Evolutionary conservation across 2,329 filamentous ascomycete species (phyloP).

Genomic region (Fusarium mexicanum): DNA sequence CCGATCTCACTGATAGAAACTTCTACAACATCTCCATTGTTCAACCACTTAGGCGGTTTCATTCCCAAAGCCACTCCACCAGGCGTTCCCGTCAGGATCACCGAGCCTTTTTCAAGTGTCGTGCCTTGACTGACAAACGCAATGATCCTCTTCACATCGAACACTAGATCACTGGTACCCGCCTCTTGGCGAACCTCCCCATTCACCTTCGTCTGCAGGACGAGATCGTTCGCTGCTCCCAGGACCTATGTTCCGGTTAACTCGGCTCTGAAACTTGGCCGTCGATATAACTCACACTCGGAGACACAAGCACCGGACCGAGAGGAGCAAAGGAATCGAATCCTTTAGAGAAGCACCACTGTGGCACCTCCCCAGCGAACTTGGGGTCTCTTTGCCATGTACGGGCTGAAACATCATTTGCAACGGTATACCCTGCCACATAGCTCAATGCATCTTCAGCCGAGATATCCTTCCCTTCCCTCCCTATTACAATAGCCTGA

Average conservation of each 20-base stretch:
- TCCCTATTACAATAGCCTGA: slow-evolving; percentile 13
- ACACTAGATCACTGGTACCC: slow-evolving; percentile 7
- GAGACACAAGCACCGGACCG: slow-evolving; percentile 5
- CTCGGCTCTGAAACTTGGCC: background rate
- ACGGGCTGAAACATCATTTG: slow-evolving; percentile 15
- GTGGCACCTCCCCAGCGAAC: slow-evolving; percentile 4
- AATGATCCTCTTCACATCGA: slow-evolving; percentile 1
- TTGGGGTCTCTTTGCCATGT: slow-evolving; percentile 8
- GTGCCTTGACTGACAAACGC: slow-evolving; percentile 12
- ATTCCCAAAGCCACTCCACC: slow-evolving; percentile 15
- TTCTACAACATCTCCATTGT: slow-evolving; percentile 15
- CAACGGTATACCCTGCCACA: slow-evolving; percentile 13
- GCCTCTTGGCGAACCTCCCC: slow-evolving; percentile 13
- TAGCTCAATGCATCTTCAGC: slow-evolving; percentile 7
- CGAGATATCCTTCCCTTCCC: slow-evolving; percentile 10
- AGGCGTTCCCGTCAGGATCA: slow-evolving; percentile 20
- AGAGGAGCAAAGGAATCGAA: slow-evolving; percentile 23
- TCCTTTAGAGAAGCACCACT: slow-evolving; percentile 21
- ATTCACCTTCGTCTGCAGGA: slow-evolving; percentile 15
- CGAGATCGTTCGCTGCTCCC: background rate
- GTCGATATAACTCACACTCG: background rate
- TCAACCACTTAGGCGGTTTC: slow-evolving; percentile 9
- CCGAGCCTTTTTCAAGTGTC: slow-evolving; percentile 6
- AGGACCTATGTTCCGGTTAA: background rate
- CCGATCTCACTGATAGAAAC: slow-evolving; percentile 14